phyloP scores from a whole-genome alignment of 2,329 filamentous ascomycete genomes.

The Beauveria rudraprayagi region DNA sequence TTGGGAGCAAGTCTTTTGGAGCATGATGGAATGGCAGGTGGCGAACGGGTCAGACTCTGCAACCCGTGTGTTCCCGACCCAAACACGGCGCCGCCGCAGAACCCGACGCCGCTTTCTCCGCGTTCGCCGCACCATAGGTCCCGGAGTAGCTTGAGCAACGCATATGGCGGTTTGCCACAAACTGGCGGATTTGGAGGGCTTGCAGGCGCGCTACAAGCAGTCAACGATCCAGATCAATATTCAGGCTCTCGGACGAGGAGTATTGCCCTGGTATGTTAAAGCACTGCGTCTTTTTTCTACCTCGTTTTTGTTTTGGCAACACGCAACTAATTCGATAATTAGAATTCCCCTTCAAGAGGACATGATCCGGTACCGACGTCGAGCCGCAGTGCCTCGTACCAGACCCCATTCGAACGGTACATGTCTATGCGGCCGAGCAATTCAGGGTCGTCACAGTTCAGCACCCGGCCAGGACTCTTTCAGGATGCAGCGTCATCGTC shows the following conservation, averaged over 20 bases:
- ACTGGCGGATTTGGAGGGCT: constrained; percentile 19
- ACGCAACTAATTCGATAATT: background rate
- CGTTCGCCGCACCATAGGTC: constrained; percentile 35
- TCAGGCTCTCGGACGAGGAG: constrained; percentile 32
- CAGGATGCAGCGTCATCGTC: constrained; percentile 27
- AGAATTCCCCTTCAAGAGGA: background rate
- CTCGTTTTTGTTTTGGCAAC: background rate
- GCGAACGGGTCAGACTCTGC: constrained; percentile 51
- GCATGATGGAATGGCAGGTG: constrained; percentile 40
- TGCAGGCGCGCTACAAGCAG: background rate
- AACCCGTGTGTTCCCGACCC: constrained; percentile 56
- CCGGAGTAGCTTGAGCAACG: constrained; percentile 34
- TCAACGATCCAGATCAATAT: constrained; percentile 28
- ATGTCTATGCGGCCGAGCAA: constrained; percentile 28
- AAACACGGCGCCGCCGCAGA: constrained; percentile 47
- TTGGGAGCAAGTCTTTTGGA: constrained; percentile 33
- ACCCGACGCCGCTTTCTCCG: constrained; percentile 29
- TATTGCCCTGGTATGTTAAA: constrained; percentile 39
- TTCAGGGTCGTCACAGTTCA: constrained; percentile 23
- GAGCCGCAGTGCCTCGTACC: constrained; percentile 23
- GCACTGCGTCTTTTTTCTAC: background rate
- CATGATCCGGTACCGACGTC: constrained; percentile 9
- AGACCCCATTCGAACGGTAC: constrained; percentile 31
- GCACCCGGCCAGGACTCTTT: constrained; percentile 24
- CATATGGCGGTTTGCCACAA: constrained; percentile 21